Evolutionary conservation across 2,329 filamentous ascomycete species (phyloP).

Genomic region (Aureobasidium sp.): DNA sequence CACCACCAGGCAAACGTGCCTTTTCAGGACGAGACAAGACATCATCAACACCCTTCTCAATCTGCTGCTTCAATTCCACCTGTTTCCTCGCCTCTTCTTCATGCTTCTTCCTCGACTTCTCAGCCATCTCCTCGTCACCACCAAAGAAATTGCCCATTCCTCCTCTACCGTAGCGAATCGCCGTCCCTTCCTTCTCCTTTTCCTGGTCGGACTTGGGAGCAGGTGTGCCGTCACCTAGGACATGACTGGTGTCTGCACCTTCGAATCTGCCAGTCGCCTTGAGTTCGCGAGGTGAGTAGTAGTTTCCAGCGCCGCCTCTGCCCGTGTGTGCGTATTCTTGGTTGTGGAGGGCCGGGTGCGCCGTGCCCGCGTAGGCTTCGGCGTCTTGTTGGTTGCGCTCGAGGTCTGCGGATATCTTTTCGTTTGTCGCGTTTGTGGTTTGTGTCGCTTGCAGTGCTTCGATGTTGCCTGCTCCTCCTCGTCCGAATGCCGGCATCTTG

Average conservation of each 20-base stretch:
- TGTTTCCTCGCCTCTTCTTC: slow-evolving; percentile 25
- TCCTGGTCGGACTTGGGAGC: background rate
- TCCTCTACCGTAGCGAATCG: slow-evolving; percentile 31
- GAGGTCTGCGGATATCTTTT: slow-evolving; percentile 31
- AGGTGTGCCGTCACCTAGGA: slow-evolving; percentile 21
- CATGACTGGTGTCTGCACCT: slow-evolving; percentile 20
- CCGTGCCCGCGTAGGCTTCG: slow-evolving; percentile 19
- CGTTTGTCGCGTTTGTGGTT: slow-evolving; percentile 18
- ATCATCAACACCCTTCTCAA: slow-evolving; percentile 37
- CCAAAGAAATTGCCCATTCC: slow-evolving; percentile 44
- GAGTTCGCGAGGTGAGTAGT: slow-evolving; percentile 37
- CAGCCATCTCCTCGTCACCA: slow-evolving; percentile 28
- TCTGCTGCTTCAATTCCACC: slow-evolving; percentile 28
- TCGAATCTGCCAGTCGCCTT: slow-evolving; percentile 34
- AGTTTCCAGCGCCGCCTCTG: slow-evolving; percentile 42
- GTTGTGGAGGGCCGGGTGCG: slow-evolving; percentile 19
- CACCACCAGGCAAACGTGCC: slow-evolving; percentile 32
- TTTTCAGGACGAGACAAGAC: slow-evolving; percentile 35
- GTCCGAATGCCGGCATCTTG: slow-evolving; percentile 25
- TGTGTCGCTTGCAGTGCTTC: slow-evolving; percentile 19
- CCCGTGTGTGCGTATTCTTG: slow-evolving; percentile 40
- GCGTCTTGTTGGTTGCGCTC: slow-evolving; percentile 32
- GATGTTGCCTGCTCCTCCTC: slow-evolving; percentile 43
- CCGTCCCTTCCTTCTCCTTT: background rate
- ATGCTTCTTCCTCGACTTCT: slow-evolving; percentile 23